Conservation (phyloP, 106 monocot species). For the Dactylorhiza incarnata region DNA sequence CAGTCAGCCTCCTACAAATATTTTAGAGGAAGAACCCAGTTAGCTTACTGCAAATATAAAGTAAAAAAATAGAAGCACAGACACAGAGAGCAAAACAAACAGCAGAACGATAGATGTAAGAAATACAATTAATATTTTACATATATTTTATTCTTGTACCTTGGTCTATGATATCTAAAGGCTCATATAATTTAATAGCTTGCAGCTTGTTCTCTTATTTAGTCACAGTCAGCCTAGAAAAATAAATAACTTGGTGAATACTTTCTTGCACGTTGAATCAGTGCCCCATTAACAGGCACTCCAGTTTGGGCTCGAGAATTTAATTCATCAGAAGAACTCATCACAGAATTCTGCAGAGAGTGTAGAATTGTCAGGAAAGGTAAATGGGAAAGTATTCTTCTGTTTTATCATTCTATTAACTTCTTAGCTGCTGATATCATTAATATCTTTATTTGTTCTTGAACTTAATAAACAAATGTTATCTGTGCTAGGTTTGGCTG, state of each 20-base stretch:
- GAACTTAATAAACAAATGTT: neutral
- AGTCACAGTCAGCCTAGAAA: neutral
- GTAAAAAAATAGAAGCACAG: neutral
- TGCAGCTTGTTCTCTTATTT: neutral
- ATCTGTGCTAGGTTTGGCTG: conserved; percentile 78
- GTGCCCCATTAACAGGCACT: conserved; percentile 83
- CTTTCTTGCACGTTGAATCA: conserved; percentile 14
- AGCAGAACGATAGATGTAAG: neutral
- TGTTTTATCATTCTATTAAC: neutral
- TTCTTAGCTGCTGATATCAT: neutral
- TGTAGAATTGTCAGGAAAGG: conserved; percentile 99
- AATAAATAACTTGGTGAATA: neutral
- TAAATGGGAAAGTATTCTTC: conserved; percentile 10
- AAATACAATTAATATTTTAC: neutral
- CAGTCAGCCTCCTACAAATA: too few relatives aligned
- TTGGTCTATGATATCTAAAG: neutral
- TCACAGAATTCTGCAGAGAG: conserved; percentile 98
- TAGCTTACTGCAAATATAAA: neutral
- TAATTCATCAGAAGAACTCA: conserved; percentile 89
- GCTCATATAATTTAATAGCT: neutral
- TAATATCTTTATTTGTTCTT: neutral
- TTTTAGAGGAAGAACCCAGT: neutral
- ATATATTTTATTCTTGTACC: neutral
- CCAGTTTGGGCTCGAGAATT: conserved; percentile 97
- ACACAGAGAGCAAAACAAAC: neutral